A percentile compares a stretch with the other conserved stretches of the same genome.
Evolutionary conservation across 2,329 filamentous ascomycete species (phyloP).

Genomic region (Fusarium brachygibbosum): DNA sequence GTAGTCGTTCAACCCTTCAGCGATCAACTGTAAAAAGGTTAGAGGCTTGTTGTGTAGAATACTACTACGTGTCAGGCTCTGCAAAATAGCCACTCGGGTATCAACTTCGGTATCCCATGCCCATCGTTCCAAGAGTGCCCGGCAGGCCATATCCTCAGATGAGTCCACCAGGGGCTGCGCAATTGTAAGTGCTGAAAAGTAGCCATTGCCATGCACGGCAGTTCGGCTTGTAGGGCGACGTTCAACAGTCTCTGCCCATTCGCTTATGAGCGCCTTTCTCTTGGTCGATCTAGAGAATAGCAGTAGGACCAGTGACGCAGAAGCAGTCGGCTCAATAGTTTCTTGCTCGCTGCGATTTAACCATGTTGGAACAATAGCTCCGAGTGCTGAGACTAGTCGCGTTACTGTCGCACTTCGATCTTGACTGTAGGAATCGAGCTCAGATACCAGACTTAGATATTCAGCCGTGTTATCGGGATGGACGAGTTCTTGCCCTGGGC

Average conservation of each 20-base stretch:
- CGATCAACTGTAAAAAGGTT: conserved; percentile 62
- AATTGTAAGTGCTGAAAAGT: conserved; percentile 67
- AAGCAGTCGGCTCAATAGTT: conserved; percentile 63
- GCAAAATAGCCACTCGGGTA: conserved; percentile 67
- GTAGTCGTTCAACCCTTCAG: conserved; percentile 83
- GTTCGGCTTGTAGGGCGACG: conserved; percentile 52
- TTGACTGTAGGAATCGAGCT: conserved; percentile 34
- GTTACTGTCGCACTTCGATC: conserved; percentile 17
- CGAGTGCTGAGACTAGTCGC: conserved; percentile 48
- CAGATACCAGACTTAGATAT: conserved; percentile 43
- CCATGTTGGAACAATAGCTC: conserved; percentile 59
- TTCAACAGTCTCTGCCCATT: conserved; percentile 63
- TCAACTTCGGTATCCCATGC: conserved; percentile 63
- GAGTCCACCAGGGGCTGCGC: conserved; percentile 59
- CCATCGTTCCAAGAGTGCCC: conserved; percentile 68
- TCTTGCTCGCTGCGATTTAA: conserved; percentile 65
- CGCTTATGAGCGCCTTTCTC: conserved; percentile 57
- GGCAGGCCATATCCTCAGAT: conserved; percentile 54
- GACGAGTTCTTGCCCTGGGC: conserved; percentile 46
- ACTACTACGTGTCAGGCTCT: conserved; percentile 64
- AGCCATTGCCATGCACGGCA: conserved; percentile 61
- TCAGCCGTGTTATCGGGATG: conserved; percentile 36
- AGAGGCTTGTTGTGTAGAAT: conserved; percentile 58
- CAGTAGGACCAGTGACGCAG: conserved; percentile 65
- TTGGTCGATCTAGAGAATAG: conserved; percentile 57